Evolutionary conservation across 176 grass and related monocot species (phyloP).

Genomic region (Pontederia crassipes): DNA sequence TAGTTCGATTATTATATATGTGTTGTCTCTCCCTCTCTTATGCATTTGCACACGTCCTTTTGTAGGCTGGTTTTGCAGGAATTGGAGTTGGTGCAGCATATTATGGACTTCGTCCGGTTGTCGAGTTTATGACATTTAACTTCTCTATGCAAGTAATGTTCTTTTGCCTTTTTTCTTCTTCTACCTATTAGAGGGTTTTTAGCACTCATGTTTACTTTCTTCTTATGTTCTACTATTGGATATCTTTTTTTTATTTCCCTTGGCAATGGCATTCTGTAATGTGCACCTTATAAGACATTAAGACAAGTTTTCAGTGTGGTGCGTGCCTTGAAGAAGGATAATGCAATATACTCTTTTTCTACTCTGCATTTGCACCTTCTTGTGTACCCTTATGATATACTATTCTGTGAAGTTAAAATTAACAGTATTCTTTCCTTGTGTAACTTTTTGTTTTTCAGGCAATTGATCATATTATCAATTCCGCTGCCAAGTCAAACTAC

Average conservation of each 20-base stretch:
- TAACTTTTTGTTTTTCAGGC: slow-evolving; percentile 42
- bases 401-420: neutral
- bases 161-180: neutral
- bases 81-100: slow-evolving; percentile 10
- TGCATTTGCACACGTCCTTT: neutral
- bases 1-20: neutral
- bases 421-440: neutral
- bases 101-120: slow-evolving; percentile 5
- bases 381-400: neutral
- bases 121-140: slow-evolving; percentile 22
- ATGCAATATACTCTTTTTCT: neutral
- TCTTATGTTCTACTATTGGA: too few relatives aligned
- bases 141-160: slow-evolving; percentile 10
- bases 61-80: slow-evolving; percentile 13
- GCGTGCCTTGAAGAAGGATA: too few relatives aligned
- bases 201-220: too few relatives aligned
- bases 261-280: too few relatives aligned
- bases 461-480: slow-evolving; percentile 99
- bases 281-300: too few relatives aligned
- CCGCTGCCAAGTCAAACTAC: slow-evolving; percentile 94
- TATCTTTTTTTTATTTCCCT: too few relatives aligned
- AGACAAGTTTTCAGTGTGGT: too few relatives aligned
- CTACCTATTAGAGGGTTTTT: too few relatives aligned
- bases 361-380: neutral
- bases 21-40: neutral